Conservation (phyloP, 331 rosid genomes). For the Rhamnella rubrinervis region DNA sequence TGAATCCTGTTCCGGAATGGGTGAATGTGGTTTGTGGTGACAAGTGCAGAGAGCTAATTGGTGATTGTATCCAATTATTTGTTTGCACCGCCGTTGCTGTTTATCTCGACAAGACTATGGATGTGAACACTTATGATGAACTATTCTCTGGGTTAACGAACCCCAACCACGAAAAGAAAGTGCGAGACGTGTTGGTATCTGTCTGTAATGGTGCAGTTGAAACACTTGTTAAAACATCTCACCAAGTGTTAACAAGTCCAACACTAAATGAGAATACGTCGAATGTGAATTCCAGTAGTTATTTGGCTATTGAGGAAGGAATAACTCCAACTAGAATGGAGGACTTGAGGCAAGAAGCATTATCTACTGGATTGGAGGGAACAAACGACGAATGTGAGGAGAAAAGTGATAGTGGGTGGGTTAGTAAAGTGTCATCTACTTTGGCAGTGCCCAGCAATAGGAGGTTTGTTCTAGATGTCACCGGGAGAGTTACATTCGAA, state of each 20-base stretch:
- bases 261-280: constrained; percentile 13
- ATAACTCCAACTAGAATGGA: constrained; percentile 9
- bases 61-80: constrained; percentile 63
- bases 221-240: constrained; percentile 72
- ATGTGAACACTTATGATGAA: constrained; percentile 67
- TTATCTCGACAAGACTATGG: constrained; percentile 83
- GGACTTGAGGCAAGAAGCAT: constrained; percentile 23
- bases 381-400: constrained; percentile 15
- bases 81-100: constrained; percentile 73
- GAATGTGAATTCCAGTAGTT: constrained; percentile 25
- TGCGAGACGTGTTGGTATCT: constrained; percentile 57
- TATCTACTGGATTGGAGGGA: constrained; percentile 19
- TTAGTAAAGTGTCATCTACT: constrained; percentile 49
- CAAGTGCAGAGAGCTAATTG: constrained; percentile 51
- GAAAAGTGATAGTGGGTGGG: constrained; percentile 51
- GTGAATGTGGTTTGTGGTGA: constrained; percentile 48
- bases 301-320: constrained; percentile 35
- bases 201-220: constrained; percentile 73
- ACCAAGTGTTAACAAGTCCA: constrained; percentile 53
- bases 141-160: constrained; percentile 74
- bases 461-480: constrained; percentile 63
- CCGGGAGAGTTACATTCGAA: constrained; percentile 79
- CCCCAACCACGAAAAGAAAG: constrained; percentile 57
- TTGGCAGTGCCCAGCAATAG: constrained; percentile 71
- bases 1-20: constrained; percentile 40